Evolutionary conservation across 2,329 filamentous ascomycete genomes (phyloP).

Genomic region (Polychaeton citri): DNA sequence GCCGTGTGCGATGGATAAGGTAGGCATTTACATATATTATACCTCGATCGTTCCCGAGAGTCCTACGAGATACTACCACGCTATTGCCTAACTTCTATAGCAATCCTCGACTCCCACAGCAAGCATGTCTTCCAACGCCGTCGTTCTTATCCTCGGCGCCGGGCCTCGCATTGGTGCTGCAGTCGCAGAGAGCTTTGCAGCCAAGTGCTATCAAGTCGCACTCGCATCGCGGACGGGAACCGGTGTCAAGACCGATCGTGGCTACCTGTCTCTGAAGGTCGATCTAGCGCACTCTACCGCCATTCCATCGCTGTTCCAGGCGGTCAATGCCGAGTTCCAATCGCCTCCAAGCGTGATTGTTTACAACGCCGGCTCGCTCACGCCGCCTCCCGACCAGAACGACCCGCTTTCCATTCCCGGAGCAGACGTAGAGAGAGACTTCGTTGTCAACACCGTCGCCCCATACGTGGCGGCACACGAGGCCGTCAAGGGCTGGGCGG

Average conservation of each 20-base stretch:
- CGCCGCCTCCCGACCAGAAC: slow-evolving; percentile 4
- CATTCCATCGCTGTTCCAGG: slow-evolving; percentile 19
- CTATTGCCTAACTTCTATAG: too few species aligned
- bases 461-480: slow-evolving; percentile 28
- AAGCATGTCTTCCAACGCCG: background rate
- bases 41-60: too few species aligned
- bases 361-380: slow-evolving; percentile 21
- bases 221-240: slow-evolving; percentile 25
- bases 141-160: slow-evolving; percentile 31
- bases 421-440: slow-evolving; percentile 18
- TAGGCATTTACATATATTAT: too few species aligned
- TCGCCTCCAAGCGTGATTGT: slow-evolving; percentile 31
- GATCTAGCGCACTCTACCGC: background rate
- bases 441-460: slow-evolving; percentile 26
- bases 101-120: background rate
- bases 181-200: slow-evolving; percentile 25
- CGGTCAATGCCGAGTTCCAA: slow-evolving; percentile 25
- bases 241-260: slow-evolving; percentile 20
- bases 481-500: slow-evolving; percentile 19
- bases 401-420: slow-evolving; percentile 18
- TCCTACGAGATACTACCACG: too few species aligned
- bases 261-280: background rate
- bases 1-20: too few species aligned
- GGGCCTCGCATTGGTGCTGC: slow-evolving; percentile 28
- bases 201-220: slow-evolving; percentile 31